These are phyloP conservation scores for Dittrichia graveolens DNA, from an alignment of 129 eudicot genomes.

Conservation along the genomic window DNA sequence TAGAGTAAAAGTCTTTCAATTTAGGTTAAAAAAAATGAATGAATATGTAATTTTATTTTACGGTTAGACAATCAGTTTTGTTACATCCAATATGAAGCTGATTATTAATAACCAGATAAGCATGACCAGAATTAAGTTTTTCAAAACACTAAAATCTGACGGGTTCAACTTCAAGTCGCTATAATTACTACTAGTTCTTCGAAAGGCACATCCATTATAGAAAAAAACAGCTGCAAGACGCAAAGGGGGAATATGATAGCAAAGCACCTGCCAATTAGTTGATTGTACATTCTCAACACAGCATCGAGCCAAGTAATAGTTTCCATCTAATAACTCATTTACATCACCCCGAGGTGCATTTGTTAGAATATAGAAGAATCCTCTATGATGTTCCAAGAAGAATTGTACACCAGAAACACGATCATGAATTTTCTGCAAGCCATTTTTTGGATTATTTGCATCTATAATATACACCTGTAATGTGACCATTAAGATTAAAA, in stretches of 20 bases:
- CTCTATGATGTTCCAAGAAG: slow-evolving; percentile 83
- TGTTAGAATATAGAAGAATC: slow-evolving; percentile 72
- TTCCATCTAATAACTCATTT: slow-evolving; percentile 40
- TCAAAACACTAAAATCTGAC: background rate
- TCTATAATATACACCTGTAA: slow-evolving; percentile 82
- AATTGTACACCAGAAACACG: slow-evolving; percentile 78
- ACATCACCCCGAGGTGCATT: slow-evolving; percentile 43
- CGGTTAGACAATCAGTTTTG: background rate
- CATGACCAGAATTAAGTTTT: background rate
- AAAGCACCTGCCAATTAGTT: slow-evolving; percentile 69
- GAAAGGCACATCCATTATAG: too few species aligned
- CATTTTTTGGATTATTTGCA: slow-evolving; percentile 57
- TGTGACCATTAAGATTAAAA: slow-evolving; percentile 10
- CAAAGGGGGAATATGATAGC: background rate
- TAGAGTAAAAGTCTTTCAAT: background rate
- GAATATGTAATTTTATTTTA: background rate
- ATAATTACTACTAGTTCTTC: too few species aligned
- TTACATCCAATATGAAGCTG: too few species aligned
- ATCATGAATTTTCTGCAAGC: slow-evolving; percentile 55
- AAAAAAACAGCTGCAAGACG: too few species aligned
- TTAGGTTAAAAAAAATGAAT: background rate
- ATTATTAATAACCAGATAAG: background rate
- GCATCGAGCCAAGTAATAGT: slow-evolving; percentile 68
- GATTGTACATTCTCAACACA: slow-evolving; percentile 51
- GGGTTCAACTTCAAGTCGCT: too few species aligned